A percentile compares a stretch with the other conserved stretches of the same genome.
Evolutionary conservation across 2,329 filamentous ascomycete genomes (phyloP).

Genomic region (Aspergillus fructus): DNA sequence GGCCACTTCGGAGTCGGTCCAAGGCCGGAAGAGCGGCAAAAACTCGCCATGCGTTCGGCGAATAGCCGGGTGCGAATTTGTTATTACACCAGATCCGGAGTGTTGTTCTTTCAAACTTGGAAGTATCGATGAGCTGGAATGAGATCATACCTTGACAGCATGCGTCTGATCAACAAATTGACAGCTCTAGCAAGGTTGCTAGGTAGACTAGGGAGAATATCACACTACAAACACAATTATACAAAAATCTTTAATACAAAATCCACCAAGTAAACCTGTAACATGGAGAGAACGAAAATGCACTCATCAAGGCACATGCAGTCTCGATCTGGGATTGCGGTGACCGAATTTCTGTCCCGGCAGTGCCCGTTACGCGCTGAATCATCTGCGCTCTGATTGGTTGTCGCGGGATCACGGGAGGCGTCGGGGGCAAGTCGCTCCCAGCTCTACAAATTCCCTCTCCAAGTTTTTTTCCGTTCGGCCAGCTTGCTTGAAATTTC

Average conservation of each 20-base stretch:
- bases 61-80: conserved; percentile 17
- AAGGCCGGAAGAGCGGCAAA: conserved; percentile 14
- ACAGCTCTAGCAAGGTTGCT: neutral
- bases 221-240: neutral
- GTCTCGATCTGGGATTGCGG: neutral
- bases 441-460: conserved; percentile 34
- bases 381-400: conserved; percentile 40
- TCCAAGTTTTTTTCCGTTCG: conserved; percentile 28
- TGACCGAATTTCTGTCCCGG: conserved; percentile 25
- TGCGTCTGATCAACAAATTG: neutral
- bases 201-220: neutral
- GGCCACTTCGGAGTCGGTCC: conserved; percentile 13
- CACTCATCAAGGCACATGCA: neutral
- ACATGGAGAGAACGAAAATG: neutral
- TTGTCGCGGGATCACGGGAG: conserved; percentile 33
- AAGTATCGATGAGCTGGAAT: neutral
- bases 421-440: conserved; percentile 26
- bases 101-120: neutral
- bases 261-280: neutral
- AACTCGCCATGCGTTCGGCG: conserved; percentile 12
- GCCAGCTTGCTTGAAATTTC: conserved; percentile 16
- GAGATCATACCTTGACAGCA: conserved; percentile 10
- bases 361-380: conserved; percentile 34
- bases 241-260: neutral
- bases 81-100: conserved; percentile 8